phyloP scores from a whole-genome alignment of 148 eudicot genomes.

The Gaultheria prostrata region DNA sequence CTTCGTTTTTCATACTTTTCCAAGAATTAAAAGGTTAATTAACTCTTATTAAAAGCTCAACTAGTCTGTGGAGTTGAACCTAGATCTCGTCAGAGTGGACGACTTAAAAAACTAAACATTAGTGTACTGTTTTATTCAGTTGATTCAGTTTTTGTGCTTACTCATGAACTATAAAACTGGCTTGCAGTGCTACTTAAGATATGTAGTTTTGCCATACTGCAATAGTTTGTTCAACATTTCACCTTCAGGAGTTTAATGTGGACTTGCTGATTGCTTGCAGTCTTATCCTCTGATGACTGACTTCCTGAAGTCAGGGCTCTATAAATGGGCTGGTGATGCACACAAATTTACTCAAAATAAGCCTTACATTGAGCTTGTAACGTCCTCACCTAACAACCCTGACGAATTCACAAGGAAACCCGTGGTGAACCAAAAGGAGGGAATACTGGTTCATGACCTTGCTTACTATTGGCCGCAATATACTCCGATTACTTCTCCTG shows the following conservation, averaged over 20 bases:
- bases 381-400: conserved; percentile 97
- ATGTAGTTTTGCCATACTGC: not conserved
- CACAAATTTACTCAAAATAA: conserved; percentile 41
- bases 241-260: not conserved
- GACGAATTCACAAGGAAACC: conserved; percentile 76
- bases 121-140: not conserved
- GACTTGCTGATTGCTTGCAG: conserved; percentile 42
- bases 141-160: conserved; percentile 8
- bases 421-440: conserved; percentile 56
- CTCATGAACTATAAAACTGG: not conserved
- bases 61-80: not conserved
- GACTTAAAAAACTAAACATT: not conserved
- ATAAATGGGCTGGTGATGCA: conserved; percentile 91
- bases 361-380: conserved; percentile 91
- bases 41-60: not conserved
- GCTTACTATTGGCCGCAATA: conserved; percentile 99
- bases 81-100: not conserved
- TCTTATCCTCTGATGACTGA: conserved; percentile 77
- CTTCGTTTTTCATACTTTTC: not conserved
- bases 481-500: conserved; percentile 69
- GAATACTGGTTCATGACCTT: conserved; percentile 72
- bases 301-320: conserved; percentile 84
- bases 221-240: conserved; percentile 7
- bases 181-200: not conserved
- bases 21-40: not conserved